Percentiles rank a stretch among this genome's conserved stretches.
These are phyloP conservation scores for Aspergillus hancockii DNA, from an alignment of 495 filamentous ascomycete species.

Conservation along the genomic window DNA sequence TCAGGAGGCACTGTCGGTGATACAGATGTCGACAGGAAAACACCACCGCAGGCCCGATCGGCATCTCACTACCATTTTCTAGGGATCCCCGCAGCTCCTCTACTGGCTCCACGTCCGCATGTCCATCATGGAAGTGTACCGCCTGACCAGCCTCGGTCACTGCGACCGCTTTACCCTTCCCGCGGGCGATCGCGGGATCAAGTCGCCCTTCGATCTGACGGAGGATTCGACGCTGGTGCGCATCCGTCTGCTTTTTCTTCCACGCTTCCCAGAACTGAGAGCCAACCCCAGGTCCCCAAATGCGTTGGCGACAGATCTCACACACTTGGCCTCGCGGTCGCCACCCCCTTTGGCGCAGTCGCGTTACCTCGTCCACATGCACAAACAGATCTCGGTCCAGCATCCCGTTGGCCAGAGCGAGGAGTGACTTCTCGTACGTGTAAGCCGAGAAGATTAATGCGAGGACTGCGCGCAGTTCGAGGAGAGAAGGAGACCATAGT, in stretches of 20 bases:
- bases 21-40: constrained; percentile 59
- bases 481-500: constrained; percentile 76
- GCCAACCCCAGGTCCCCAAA: constrained; percentile 88
- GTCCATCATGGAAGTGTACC: constrained; percentile 17
- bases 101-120: constrained; percentile 17
- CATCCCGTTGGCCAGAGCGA: constrained; percentile 80
- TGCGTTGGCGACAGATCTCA: constrained; percentile 76
- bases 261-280: constrained; percentile 78
- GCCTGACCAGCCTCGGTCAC: constrained; percentile 23
- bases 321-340: constrained; percentile 81
- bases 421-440: constrained; percentile 85
- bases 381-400: constrained; percentile 89
- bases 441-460: constrained; percentile 92
- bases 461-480: constrained; percentile 82
- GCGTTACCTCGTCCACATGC: constrained; percentile 72
- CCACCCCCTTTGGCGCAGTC: constrained; percentile 85
- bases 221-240: constrained; percentile 35
- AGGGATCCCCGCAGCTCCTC: constrained; percentile 20
- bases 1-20: constrained; percentile 50
- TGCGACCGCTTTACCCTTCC: constrained; percentile 47
- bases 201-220: constrained; percentile 29
- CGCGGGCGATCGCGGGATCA: constrained; percentile 32
- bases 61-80: constrained; percentile 12
- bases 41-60: constrained; percentile 42
- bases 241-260: constrained; percentile 62